Percentiles rank a stretch among this genome's conserved stretches.
Conservation (phyloP, 2,329 filamentous ascomycete species). For the Apiospora koreana region DNA sequence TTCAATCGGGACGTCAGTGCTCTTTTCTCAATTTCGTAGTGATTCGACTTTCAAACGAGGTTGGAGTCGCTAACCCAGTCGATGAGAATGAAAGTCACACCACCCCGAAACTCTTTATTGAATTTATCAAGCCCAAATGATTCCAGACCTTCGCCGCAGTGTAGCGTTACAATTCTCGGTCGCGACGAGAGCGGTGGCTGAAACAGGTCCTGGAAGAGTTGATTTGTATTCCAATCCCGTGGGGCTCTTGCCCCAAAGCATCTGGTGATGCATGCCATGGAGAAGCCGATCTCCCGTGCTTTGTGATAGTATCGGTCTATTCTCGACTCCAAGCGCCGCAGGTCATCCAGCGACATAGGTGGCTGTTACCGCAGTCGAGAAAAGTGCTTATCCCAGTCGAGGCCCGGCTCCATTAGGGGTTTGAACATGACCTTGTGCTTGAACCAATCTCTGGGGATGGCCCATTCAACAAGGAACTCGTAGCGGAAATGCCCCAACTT, state of each 20-base stretch:
- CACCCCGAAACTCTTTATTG: no score
- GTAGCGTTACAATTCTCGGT: no score
- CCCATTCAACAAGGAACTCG: background rate
- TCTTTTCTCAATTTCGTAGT: no score
- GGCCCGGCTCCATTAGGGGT: background rate
- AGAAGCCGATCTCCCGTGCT: background rate
- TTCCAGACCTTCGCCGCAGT: no score
- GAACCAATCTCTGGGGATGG: background rate
- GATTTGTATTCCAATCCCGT: background rate
- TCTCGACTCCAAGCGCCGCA: background rate
- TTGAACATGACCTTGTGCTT: background rate
- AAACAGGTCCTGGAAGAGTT: background rate
- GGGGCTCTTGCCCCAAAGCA: background rate
- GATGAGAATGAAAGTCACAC: no score
- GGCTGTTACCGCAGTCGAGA: background rate
- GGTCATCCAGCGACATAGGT: background rate
- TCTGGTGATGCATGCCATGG: background rate
- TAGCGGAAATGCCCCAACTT: background rate
- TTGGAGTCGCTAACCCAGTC: no score
- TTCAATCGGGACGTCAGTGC: no score
- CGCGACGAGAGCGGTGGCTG: background rate
- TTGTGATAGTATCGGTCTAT: no score
- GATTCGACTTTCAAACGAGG: no score
- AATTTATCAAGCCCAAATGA: no score
- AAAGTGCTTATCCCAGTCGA: background rate